Evolutionary conservation across 2,329 filamentous ascomycete species (phyloP), one percentile per base, ranked within the genome.

Genomic region (Fusarium sublunatum): DNA sequence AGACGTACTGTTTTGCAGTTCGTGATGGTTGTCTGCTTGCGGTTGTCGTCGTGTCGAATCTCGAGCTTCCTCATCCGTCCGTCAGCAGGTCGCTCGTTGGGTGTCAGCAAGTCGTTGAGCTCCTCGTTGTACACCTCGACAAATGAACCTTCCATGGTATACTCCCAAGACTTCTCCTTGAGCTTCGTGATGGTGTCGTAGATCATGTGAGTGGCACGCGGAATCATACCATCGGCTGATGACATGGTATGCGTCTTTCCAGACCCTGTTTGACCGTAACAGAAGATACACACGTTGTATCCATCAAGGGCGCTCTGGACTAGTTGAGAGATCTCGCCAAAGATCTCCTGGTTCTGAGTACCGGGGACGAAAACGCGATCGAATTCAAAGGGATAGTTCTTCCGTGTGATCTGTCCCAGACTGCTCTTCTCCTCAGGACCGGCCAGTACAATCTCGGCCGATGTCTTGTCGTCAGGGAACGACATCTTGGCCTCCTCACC

Each of bases 101-200:
- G 77, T 1, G 80, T 79, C 11, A 99, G 85, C 12, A 99, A 79
- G 74, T 99, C 95, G 73, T 97, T 93, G 63, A 99, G 84, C 61
- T 96, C 95, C 74, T 99, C 95, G 64, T 99, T 98, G 85, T 99
- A 99, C 6, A 99, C 95, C 74, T 99, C 95, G 12, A 98, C 88
- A 72, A 99, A 99, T 53, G 89, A 93, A 7, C 95, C 95, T 73
- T 96, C 91, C 87, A 99, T 96, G 0, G 85, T 90, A 77, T 99
- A 99, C 36, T 84, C 86, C 95, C 95, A 99, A 24, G 93, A 95
- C 74, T 97, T 96, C 67, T 93, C 91, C 74, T 91, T 88, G 15
- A 99, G 82, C 46, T 89, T 85, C 60, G 88, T 90, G 49, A 96
- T 91, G 38, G 92, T 95, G 51, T 91, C 86, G 75, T 97, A 97